Base-by-base conservation (phyloP, 495 filamentous ascomycete species). In the Apiosordaria backusii region DNA sequence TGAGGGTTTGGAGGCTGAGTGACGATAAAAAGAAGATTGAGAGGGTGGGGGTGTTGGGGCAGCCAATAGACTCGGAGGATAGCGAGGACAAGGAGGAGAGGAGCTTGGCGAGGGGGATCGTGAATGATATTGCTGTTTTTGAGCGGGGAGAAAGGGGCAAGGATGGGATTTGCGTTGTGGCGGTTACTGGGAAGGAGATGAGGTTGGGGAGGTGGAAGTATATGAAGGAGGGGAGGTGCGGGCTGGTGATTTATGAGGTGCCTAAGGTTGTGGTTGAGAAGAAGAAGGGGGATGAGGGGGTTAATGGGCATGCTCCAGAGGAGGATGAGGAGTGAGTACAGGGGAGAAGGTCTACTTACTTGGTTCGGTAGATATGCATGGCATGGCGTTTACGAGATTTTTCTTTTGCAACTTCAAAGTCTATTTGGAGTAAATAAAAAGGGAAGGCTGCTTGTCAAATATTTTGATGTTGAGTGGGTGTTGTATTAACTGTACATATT, bases 71-170 rank as follows among this genome's bases (percentile, higher is more conserved):
- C 35, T 25, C 19, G 4, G 64, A 64, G 27, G 62, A 68, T 26
- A 66, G 69, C 9, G 62, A 64, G 26, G 57, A 35, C 15, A 45
- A 65, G 15, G 29, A 63, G 45, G 26, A 67, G 27, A 2, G 53
- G 3, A 71, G 69, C 57, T 16, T 76, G 0, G 71, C 92, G 60
- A 87, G 85, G 70, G 95, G 95, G 10, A 82, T 97, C 18, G 79
- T 97, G 61, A 97, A 97, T 74, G 92, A 88, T 62, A 88, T 99
- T 64, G 84, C 90, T 4, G 84, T 96, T 18, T 90, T 95, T 69
- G 94, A 97, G 72, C 82, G 83, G 60, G 91, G 85, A 9, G 89
- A 89, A 58, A 81, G 83, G 67, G 88, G 83, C 57, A 84, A 85
- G 64, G 89, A 91, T 35, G 91, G 90, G 16, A 70, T 97, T 0